Base-by-base conservation (phyloP, 768 basidiomycete species). In the Russula emetica region DNA sequence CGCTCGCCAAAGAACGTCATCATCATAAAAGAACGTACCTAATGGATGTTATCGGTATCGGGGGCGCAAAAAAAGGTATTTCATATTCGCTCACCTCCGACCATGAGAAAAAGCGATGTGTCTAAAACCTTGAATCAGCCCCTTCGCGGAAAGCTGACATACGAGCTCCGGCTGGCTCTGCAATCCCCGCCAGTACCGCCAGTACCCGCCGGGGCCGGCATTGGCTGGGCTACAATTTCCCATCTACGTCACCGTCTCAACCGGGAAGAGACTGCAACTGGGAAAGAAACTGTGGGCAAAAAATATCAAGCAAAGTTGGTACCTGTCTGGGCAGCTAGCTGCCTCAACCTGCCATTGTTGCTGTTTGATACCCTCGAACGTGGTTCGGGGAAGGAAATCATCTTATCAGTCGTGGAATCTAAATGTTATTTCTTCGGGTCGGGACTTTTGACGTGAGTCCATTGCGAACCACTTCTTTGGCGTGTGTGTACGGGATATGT, bases 311-410 rank as follows among this genome's bases (percentile, higher is more conserved):
- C 13, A 53, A 30, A 38, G n/a, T 22, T n/a, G n/a, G 44, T 45
- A 45, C 42, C 42, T 42, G 42, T 2, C 42, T 42, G 42, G 38
- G n/a, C n/a, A n/a, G n/a, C n/a, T n/a, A n/a, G n/a, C n/a, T n/a
- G n/a, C n/a, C 1, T 5, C 38, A 5, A 38, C 52, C 28, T 44
- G 42, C 24, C 42, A 20, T 22, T 42, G 24, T n/a, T 14, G 5
- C n/a, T 38, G 22, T 36, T 9, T 22, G 51, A 47, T 58, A 58
- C 62, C 62, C 62, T 18, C 36, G 36, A 63, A 63, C 62, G 62
- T 63, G 56, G 57, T 42, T 24, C 4, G 13, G 20, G 57, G n/a
- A 6, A 50, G 50, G 52, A 20, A 20, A 5, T 3, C 20, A 44
- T 22, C 45, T 28, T 47, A 47, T 47, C 45, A 47, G 3, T 24